Base-by-base conservation (phyloP, 768 basidiomycete species). In the Agaricus blazei region DNA sequence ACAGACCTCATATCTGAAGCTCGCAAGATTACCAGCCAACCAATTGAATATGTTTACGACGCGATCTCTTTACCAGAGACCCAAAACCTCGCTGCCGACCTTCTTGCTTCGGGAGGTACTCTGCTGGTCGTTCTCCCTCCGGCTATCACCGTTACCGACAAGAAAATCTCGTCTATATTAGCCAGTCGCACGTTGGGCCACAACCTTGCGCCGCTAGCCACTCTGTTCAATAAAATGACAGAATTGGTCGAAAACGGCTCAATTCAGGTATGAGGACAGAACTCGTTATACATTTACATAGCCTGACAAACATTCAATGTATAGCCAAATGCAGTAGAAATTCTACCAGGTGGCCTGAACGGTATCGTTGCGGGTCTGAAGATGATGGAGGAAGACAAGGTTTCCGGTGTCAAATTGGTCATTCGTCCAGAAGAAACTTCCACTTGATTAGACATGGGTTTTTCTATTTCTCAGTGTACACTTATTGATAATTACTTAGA, bases 351-450 rank as follows among this genome's bases (percentile, higher is more conserved):
- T 36, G 81, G 81, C 9, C 64, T 82, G 15, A 68, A 63, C 42
- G 79, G 74, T 9, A 73, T 81, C 43, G 61, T 63, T 36, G 66
- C 67, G 19, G 80, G 72, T 12, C 61, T 82, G 51, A 67, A 68
- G 58, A 68, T 68, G 51, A 61, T 80, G 54, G 65, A 70, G 58
- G 62, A 67, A 9, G 68, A 31, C 26, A 65, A 72, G 59, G 71
- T 78, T 24, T 76, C 75, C 36, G 75, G 72, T 1, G 58, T 67
- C 28, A 79, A 79, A 62, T 60, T 80, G 31, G 67, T 79, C 5
- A 9, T 9, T 31, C 31, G 31, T 31, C 31, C 31, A 31, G 31
- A 31, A 31, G 31, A 31, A 9, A 34, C 7, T 34, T 7, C 34
- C 11, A 11, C 5, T 34, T 34, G 34, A 34, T 19, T 19, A 19